These are phyloP conservation scores for Zea luxurians DNA, from an alignment of 176 grass and related monocot genomes.

Conservation along the genomic window DNA sequence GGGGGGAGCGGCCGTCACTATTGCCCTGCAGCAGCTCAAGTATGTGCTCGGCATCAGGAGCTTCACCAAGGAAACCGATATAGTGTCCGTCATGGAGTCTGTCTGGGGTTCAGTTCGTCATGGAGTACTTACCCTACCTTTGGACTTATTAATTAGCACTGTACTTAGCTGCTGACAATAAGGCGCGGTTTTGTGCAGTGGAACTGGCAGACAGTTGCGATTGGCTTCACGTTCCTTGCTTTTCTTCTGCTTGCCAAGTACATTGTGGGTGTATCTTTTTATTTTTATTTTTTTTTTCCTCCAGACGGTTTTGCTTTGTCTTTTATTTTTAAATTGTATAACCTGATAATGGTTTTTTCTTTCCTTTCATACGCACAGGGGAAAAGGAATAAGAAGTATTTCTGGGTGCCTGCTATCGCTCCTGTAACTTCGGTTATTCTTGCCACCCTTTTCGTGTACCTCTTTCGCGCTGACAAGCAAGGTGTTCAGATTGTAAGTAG, in stretches of 20 bases:
- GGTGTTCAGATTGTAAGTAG: conserved; percentile 98
- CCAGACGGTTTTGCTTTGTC: background rate
- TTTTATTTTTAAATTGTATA: background rate
- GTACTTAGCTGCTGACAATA: conserved; percentile 1
- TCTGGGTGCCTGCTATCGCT: conserved; percentile 91
- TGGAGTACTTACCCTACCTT: conserved; percentile 47
- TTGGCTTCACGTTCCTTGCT: conserved; percentile 59
- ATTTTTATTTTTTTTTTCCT: background rate
- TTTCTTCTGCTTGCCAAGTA: conserved; percentile 81
- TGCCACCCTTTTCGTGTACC: conserved; percentile 81
- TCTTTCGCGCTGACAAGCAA: conserved; percentile 79
- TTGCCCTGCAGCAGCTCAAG: conserved; percentile 94
- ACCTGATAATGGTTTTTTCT: background rate
- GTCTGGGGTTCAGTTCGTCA: conserved; percentile 80
- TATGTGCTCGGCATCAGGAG: conserved; percentile 70
- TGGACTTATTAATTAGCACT: no score
- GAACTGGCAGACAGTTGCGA: conserved; percentile 96
- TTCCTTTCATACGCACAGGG: conserved; percentile 48
- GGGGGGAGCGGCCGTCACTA: conserved; percentile 91
- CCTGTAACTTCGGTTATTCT: conserved; percentile 82
- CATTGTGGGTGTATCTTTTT: conserved; percentile 55
- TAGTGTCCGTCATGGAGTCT: conserved; percentile 88
- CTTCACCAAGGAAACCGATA: conserved; percentile 88
- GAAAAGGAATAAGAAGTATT: conserved; percentile 76
- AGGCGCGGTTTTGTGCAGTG: conserved; percentile 53